Evolutionary conservation across 75 land plant species (phyloP).

Genomic region (Isoetes taiwanensis): DNA sequence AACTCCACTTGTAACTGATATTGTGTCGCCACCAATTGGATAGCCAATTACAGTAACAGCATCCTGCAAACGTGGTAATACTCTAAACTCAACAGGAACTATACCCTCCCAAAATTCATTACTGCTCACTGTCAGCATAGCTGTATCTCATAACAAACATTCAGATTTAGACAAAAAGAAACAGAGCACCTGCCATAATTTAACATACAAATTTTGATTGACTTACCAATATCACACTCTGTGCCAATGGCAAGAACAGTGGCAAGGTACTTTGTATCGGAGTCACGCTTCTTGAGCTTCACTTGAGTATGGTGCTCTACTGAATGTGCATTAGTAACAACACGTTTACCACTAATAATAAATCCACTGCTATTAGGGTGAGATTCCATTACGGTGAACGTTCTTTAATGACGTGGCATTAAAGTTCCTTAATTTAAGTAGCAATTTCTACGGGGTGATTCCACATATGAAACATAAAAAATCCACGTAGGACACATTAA

Average conservation of each 20-base stretch:
- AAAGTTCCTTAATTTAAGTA: too few species aligned
- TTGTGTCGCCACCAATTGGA: slow-evolving; percentile 95
- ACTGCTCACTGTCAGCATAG: slow-evolving; percentile 76
- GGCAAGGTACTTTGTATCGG: slow-evolving; percentile 84
- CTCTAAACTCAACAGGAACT: slow-evolving; percentile 79
- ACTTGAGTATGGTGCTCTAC: slow-evolving; percentile 96
- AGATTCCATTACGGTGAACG: too few species aligned
- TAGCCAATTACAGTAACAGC: slow-evolving; percentile 96
- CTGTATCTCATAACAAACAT: too few species aligned
- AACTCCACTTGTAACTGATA: slow-evolving; percentile 97
- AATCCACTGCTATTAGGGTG: slow-evolving; percentile 89
- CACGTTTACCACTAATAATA: slow-evolving; percentile 60
- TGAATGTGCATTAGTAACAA: slow-evolving; percentile 91
- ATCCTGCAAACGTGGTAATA: slow-evolving; percentile 84
- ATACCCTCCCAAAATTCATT: slow-evolving; percentile 95
- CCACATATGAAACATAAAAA: too few species aligned
- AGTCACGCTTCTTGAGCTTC: slow-evolving; percentile 84
- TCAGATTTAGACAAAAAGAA: slow-evolving; percentile 1
- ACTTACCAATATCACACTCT: slow-evolving; percentile 87
- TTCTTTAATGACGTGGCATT: too few species aligned
- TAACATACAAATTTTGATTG: background rate
- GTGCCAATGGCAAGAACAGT: slow-evolving; percentile 91
- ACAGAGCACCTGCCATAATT: background rate
- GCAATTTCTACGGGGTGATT: too few species aligned
- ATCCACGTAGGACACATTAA: too few species aligned